phyloP scores from a whole-genome alignment of 2,329 filamentous ascomycete genomes.

The Venturia oleaginea region DNA sequence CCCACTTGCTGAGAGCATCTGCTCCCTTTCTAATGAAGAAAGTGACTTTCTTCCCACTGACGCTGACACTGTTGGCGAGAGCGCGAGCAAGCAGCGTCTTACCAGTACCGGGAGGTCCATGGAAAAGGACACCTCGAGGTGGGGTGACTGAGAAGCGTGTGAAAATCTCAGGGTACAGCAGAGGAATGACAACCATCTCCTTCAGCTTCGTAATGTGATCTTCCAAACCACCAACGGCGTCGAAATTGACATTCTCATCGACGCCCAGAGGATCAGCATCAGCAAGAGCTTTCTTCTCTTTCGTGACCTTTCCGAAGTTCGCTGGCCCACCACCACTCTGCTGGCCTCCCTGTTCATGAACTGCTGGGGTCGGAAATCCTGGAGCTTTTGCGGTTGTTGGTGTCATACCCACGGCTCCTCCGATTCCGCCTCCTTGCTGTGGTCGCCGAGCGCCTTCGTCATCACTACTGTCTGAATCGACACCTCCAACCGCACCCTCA shows the following conservation, averaged over 20 bases:
- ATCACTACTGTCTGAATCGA: slow-evolving; percentile 93
- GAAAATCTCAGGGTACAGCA: slow-evolving; percentile 93
- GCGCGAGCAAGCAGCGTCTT: slow-evolving; percentile 95
- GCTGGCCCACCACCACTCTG: slow-evolving; percentile 49
- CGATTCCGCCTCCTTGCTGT: slow-evolving; percentile 45
- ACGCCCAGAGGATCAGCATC: slow-evolving; percentile 93
- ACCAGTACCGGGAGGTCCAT: slow-evolving; percentile 93
- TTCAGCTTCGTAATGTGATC: slow-evolving; percentile 95
- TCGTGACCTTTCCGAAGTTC: slow-evolving; percentile 77
- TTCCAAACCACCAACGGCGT: slow-evolving; percentile 83
- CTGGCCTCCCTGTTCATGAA: slow-evolving; percentile 31
- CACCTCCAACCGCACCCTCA: slow-evolving; percentile 63
- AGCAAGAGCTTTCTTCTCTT: slow-evolving; percentile 81
- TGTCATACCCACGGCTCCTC: slow-evolving; percentile 57
- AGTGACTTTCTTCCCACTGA: slow-evolving; percentile 86
- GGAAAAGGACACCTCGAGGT: slow-evolving; percentile 89
- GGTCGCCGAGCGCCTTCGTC: slow-evolving; percentile 56
- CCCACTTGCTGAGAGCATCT: slow-evolving; percentile 97
- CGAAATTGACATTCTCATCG: slow-evolving; percentile 86
- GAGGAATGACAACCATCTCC: slow-evolving; percentile 92
- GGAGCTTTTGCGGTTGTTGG: slow-evolving; percentile 44
- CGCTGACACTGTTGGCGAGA: slow-evolving; percentile 80
- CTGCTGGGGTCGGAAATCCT: slow-evolving; percentile 38
- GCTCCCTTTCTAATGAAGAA: slow-evolving; percentile 99
- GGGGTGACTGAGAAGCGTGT: slow-evolving; percentile 85